Percentiles rank a stretch among this genome's conserved stretches.
Evolutionary conservation across 768 basidiomycete species (phyloP).

Genomic region (Psilocybe sp.): DNA sequence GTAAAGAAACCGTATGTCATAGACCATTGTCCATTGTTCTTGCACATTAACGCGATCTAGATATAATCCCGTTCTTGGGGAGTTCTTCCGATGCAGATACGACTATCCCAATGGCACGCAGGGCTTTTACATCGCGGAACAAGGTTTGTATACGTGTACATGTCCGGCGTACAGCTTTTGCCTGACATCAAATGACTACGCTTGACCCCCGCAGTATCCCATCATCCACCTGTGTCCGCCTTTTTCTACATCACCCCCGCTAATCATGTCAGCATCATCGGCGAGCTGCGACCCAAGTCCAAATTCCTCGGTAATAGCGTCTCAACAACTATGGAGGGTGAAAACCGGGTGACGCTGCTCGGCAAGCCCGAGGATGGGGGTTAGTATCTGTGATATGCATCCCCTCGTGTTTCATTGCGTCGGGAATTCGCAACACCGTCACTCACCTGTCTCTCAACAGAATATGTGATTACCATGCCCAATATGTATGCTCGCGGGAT

Average conservation of each 20-base stretch:
- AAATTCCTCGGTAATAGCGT: constrained; percentile 97
- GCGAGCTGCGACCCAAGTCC: constrained; percentile 93
- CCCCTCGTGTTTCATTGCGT: constrained; percentile 3
- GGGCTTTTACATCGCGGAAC: constrained; percentile 95
- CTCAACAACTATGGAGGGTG: constrained; percentile 94
- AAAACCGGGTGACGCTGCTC: constrained; percentile 83
- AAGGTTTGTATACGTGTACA: constrained; percentile 50
- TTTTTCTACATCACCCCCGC: constrained; percentile 94
- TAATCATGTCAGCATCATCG: constrained; percentile 83
- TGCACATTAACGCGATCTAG: constrained; percentile 33
- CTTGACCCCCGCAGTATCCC: constrained; percentile 65
- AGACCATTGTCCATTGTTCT: constrained; percentile 4
- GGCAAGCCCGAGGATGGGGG: constrained; percentile 85
- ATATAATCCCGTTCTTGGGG: constrained; percentile 96
- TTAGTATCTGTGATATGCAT: constrained; percentile 34
- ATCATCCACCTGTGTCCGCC: constrained; percentile 93
- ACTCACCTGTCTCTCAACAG: constrained; percentile 31
- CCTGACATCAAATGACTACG: constrained; percentile 3
- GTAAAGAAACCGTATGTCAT: constrained; percentile 94
- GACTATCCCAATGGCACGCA: constrained; percentile 87
- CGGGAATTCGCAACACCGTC: constrained; percentile 1
- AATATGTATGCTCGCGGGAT: constrained; percentile 95
- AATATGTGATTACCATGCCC: constrained; percentile 92
- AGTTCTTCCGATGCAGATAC: constrained; percentile 96
- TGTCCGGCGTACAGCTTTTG: constrained; percentile 1